Base-by-base conservation (phyloP, 129 eudicot species). In the Arctium minus region DNA sequence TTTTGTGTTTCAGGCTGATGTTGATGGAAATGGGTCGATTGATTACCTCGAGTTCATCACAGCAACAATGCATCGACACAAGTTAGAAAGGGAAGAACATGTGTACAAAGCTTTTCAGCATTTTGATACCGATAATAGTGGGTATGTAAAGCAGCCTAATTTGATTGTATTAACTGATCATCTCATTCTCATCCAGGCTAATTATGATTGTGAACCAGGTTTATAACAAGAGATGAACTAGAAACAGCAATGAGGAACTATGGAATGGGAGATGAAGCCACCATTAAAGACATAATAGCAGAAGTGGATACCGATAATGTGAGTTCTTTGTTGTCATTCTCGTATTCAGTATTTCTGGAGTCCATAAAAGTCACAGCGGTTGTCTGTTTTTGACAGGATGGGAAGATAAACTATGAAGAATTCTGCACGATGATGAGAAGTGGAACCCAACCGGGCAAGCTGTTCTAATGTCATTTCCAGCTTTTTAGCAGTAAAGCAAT, bases 221-320 rank as follows among this genome's bases (percentile, higher is more conserved):
- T 88, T 75, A 93, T 95, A 72, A 95, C 97, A 67, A 88, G 86
- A 85, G 99, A 95, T 84, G 99, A 95, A 85, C 89, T 95, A 4
- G 97, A 95, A 82, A 68, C 90, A 77, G 99, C 97, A 29, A 92
- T 95, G 97, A 85, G 79, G 81, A 90, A 95, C 67, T 86, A 95
- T 70, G 97, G 97, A 36, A 93, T 95, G 87, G 97, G 97, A 22
- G 99, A 95, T 75, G 89, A 88, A 70, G 89, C 84, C 80, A 86
- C 94, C 85, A 93, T 95, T 40, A 91, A 89, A 80, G 99, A 95
- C 44, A 95, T 95, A 27, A 88, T 95, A 79, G 84, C 91, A 17
- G 99, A 95, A 90, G 99, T 95, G n/a, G 99, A 95, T 78, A 83
- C 93, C 0, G 99, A 95, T 46, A 92, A 95, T 78, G 99, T 95